Base-by-base conservation (phyloP, 768 basidiomycete species). In the Sutorius australiensis region DNA sequence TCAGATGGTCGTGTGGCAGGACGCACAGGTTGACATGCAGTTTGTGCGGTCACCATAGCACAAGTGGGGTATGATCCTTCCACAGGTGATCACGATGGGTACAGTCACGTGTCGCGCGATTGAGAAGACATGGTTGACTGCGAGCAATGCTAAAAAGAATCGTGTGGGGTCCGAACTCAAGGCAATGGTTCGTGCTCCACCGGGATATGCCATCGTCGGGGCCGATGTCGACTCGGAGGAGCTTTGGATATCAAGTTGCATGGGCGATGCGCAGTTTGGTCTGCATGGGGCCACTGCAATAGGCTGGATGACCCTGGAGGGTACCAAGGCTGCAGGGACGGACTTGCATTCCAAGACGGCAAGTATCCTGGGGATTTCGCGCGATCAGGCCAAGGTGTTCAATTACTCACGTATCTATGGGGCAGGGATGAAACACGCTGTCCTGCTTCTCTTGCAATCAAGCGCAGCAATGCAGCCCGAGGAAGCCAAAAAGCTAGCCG, bases 221-320 rank as follows among this genome's bases (percentile, higher is more conserved):
- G 97, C 97, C 0, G 97, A 99, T 67, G 97, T 99, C 21, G 97
- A 99, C 70, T 95, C 93, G 43, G 95, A 98, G 72, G 97, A 99
- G 69, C 76, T 99, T 21, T 98, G 97, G 97, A 98, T 98, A 58
- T 95, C 95, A 17, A 94, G 91, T 63, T 92, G 92, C 54, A 95
- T 98, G 92, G 95, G 95, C 0, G 97, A 98, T 64, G 91, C 94
- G 0, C 95, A 99, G 70, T 97, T 99, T 68, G 97, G 95, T 9
- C 68, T 95, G 52, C 95, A 99, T 61, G 95, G 95, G 11, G 92
- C 94, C 11, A 95, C 94, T 3, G 94, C 95, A 2, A 84, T 99
- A 39, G 95, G 97, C 3, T 98, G 95, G 95, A 98, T 99, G 95
- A 98, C 95, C 14, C 80, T 99, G 28, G 97, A 98, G 69, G 95